These are phyloP conservation scores for Coemansia erecta DNA, from an alignment of 192 early-diverging fungal genomes.

Conservation along the genomic window DNA sequence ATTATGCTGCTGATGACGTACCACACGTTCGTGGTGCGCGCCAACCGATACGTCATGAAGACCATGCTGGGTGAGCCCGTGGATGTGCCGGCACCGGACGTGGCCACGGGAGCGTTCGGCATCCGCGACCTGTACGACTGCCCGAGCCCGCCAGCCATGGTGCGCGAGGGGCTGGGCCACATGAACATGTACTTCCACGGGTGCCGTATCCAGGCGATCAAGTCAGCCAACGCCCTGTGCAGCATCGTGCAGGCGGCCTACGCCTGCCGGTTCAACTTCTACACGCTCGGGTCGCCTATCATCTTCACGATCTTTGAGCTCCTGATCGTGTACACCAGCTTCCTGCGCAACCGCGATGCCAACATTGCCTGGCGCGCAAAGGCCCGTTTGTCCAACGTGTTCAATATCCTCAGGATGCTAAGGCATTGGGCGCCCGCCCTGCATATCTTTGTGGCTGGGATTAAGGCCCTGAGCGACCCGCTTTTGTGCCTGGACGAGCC, in stretches of 20 bases:
- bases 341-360: conserved; percentile 30
- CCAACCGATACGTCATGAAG: conserved; percentile 50
- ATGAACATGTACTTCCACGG: conserved; percentile 49
- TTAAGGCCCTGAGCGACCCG: conserved; percentile 36
- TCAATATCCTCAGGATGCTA: conserved; percentile 38
- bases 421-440: conserved; percentile 43
- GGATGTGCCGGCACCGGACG: conserved; percentile 38
- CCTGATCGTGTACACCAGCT: conserved; percentile 24
- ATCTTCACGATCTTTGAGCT: conserved; percentile 37
- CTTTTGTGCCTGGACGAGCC: conserved; percentile 30
- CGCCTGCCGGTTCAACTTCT: conserved; percentile 39
- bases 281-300: conserved; percentile 35
- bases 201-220: conserved; percentile 36
- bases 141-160: conserved; percentile 13
- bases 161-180: conserved; percentile 22
- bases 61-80: conserved; percentile 45
- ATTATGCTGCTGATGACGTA: conserved; percentile 38
- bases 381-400: conserved; percentile 34
- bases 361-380: conserved; percentile 34
- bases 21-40: conserved; percentile 41
- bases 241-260: conserved; percentile 33
- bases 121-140: conserved; percentile 45
- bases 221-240: conserved; percentile 37
- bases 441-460: conserved; percentile 35
- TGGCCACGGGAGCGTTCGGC: conserved; percentile 33